Evolutionary conservation across 768 basidiomycete genomes (phyloP).

Genomic region (Boletellus ananas): DNA sequence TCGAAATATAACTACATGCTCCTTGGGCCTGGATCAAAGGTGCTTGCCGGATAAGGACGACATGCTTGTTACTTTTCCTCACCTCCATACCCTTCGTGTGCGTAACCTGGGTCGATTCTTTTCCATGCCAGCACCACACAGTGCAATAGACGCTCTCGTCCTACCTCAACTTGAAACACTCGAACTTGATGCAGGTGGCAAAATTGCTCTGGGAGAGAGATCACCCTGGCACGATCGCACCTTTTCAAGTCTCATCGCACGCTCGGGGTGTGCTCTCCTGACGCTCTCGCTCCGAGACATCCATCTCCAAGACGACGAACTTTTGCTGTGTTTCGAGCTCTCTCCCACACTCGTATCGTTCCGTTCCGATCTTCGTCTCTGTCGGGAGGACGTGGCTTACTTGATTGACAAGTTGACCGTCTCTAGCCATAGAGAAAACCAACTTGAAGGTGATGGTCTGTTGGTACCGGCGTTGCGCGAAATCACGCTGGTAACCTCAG

Average conservation of each 20-base stretch:
- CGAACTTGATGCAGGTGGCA: slow-evolving; percentile 15
- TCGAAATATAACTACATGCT: slow-evolving; percentile 17
- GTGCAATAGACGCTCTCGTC: slow-evolving; percentile 8
- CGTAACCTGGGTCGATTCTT: slow-evolving; percentile 8
- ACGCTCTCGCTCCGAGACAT: slow-evolving; percentile 12
- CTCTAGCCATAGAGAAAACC: neutral
- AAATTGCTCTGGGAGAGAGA: too few relatives aligned
- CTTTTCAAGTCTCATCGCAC: slow-evolving; percentile 14
- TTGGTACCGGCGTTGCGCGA: slow-evolving; percentile 10
- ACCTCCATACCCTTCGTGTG: slow-evolving; percentile 15
- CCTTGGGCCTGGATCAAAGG: slow-evolving; percentile 12
- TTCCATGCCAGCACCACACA: too few relatives aligned
- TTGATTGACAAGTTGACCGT: slow-evolving; percentile 6
- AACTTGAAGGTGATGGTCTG: neutral
- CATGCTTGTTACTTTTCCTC: slow-evolving; percentile 1
- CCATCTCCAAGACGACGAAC: slow-evolving; percentile 11
- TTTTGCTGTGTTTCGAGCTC: slow-evolving; percentile 17
- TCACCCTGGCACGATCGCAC: slow-evolving; percentile 3
- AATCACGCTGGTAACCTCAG: slow-evolving; percentile 14
- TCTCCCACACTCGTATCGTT: slow-evolving; percentile 10
- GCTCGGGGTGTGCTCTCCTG: slow-evolving; percentile 14
- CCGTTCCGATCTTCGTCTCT: slow-evolving; percentile 10
- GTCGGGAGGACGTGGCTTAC: slow-evolving; percentile 11
- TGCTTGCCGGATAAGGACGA: too few relatives aligned
- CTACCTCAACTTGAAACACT: slow-evolving; percentile 17